These are phyloP conservation scores for Alternaria triticimaculans DNA, from an alignment of 2,329 filamentous ascomycete species.

Conservation along the genomic window DNA sequence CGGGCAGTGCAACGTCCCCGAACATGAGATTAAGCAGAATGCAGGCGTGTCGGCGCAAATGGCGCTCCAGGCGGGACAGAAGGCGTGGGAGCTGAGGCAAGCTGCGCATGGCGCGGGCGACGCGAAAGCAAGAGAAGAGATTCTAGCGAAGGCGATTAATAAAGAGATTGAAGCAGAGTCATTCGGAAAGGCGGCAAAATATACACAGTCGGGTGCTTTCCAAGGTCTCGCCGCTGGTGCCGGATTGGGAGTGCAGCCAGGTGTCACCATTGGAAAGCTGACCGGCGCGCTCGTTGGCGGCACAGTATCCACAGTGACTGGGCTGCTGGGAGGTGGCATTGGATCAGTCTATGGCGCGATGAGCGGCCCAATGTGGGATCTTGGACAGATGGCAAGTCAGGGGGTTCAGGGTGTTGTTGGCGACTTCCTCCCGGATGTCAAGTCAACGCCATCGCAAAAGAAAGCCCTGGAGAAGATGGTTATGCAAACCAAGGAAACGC, in stretches of 20 bases:
- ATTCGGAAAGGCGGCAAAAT: conserved; percentile 52
- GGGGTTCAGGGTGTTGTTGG: conserved; percentile 43
- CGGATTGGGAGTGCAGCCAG: conserved; percentile 46
- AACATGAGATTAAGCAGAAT: conserved; percentile 49
- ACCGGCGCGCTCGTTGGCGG: conserved; percentile 48
- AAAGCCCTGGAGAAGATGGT: conserved; percentile 49
- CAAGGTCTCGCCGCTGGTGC: conserved; percentile 50
- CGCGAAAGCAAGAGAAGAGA: conserved; percentile 47
- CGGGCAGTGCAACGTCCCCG: conserved; percentile 32
- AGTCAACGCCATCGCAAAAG: conserved; percentile 42
- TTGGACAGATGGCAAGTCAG: conserved; percentile 46
- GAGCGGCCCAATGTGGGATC: conserved; percentile 44
- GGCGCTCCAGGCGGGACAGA: conserved; percentile 47
- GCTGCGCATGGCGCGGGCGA: conserved; percentile 50
- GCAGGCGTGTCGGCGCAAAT: conserved; percentile 47
- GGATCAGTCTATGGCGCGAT: conserved; percentile 47
- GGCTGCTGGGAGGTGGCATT: conserved; percentile 44
- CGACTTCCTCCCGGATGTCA: conserved; percentile 45
- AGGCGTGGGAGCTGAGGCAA: conserved; percentile 50
- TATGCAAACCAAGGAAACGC: conserved; percentile 44
- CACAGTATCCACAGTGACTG: conserved; percentile 40
- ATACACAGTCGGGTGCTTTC: conserved; percentile 48
- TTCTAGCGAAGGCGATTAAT: conserved; percentile 49
- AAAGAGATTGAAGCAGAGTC: conserved; percentile 52
- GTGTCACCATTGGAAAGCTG: conserved; percentile 44